Evolutionary conservation across 768 basidiomycete species (phyloP).

Genomic region (Pisolithus marmoratus): DNA sequence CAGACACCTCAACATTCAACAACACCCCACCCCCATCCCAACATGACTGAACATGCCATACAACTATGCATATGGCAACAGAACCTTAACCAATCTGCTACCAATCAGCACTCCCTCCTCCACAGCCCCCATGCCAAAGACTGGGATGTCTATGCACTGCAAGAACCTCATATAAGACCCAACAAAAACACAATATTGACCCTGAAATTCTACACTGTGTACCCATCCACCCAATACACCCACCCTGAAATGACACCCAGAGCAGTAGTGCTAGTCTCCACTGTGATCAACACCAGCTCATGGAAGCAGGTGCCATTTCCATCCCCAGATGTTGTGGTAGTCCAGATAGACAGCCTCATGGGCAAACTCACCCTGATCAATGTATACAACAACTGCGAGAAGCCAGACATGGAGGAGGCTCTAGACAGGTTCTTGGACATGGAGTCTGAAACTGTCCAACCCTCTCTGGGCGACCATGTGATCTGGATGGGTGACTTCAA

Average conservation of each 20-base stretch:
- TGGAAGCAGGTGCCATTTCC: constrained; percentile 20
- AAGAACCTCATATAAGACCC: neutral
- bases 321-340: constrained; percentile 15
- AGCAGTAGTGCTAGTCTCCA: constrained; percentile 16
- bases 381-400: constrained; percentile 7
- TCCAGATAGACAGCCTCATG: constrained; percentile 6
- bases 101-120: constrained; percentile 7
- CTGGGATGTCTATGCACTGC: constrained; percentile 3
- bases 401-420: neutral
- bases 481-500: constrained; percentile 24
- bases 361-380: constrained; percentile 10
- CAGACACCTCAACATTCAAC: too few species aligned
- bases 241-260: neutral
- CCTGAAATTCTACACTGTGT: neutral
- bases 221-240: neutral
- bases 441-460: neutral
- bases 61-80: constrained; percentile 17
- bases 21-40: neutral
- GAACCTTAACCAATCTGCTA: constrained; percentile 19
- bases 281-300: constrained; percentile 7
- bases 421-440: neutral
- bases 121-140: neutral
- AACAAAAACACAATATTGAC: neutral
- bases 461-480: constrained; percentile 3
- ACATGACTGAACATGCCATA: neutral